Evolutionary conservation across 139 green algal species (phyloP).

Genomic region (Haematococcus lacustris): DNA sequence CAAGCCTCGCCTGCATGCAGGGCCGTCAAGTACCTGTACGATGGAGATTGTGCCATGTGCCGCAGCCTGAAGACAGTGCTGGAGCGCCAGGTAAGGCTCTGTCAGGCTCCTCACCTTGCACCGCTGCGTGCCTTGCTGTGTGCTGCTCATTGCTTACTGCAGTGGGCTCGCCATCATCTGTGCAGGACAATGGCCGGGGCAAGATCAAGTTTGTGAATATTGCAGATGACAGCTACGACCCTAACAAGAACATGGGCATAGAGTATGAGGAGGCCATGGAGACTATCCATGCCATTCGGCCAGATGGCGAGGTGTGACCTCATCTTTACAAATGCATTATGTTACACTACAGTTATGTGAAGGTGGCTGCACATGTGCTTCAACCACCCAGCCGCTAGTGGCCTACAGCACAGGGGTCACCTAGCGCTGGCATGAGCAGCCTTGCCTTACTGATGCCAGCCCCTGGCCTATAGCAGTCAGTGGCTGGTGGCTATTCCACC

Average conservation of each 20-base stretch:
- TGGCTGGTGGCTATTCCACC: too few relatives aligned
- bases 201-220: constrained; percentile 56
- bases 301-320: constrained; percentile 40
- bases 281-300: constrained; percentile 65
- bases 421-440: too few relatives aligned
- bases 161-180: neutral
- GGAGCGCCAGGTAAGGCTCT: constrained; percentile 27
- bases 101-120: neutral
- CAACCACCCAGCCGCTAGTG: too few relatives aligned
- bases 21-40: constrained; percentile 67
- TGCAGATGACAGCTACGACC: constrained; percentile 33
- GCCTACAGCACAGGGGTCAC: too few relatives aligned
- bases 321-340: too few relatives aligned
- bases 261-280: constrained; percentile 60
- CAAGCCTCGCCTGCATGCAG: neutral
- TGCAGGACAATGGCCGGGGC: constrained; percentile 11
- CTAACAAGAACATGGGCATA: constrained; percentile 46
- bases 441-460: too few relatives aligned
- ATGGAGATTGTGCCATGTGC: constrained; percentile 67
- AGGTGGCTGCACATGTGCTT: too few relatives aligned
- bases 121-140: neutral
- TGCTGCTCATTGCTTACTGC: neutral
- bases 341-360: too few relatives aligned
- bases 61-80: constrained; percentile 50
- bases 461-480: too few relatives aligned